Base-by-base conservation (phyloP, 2,329 filamentous ascomycete genomes). In the Penicillium oxalicum region DNA sequence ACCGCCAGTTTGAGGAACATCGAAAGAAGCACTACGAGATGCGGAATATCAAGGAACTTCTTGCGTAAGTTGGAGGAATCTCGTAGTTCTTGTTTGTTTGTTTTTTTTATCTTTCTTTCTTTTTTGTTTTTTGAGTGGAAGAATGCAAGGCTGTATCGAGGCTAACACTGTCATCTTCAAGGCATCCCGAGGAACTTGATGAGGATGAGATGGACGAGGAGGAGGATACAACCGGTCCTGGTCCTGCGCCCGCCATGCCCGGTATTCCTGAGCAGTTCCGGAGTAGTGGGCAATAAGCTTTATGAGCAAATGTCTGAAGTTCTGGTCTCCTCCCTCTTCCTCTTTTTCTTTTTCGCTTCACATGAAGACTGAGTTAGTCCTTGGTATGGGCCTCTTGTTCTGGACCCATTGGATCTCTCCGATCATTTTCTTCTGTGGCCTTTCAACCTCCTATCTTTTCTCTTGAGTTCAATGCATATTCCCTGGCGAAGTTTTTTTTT, bases 1-100 rank as follows among this genome's bases (percentile, higher is more conserved):
- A 98, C 71, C 82, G 80, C 65, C 83, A 87, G 66, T 98, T 98
- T 68, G 91, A 96, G 74, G 78, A 88, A 73, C 79, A 89, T 76
- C 82, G 93, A 64, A 96, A 93, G 83, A 91, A 84, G 75, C 93
- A 98, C 71, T 98, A 98, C 71, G 93, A 98, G 77, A 98, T 98
- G 93, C 89, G 82, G 73, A 87, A 93, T 64, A 90, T 96, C 50
- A 95, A 93, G 62, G 81, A 84, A 63, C 73, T 97, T 45, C 80
- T 98, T 56, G 91, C 89, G 83, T 85, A 69, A 57, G 77, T 71
- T 25, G 26, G 28, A 25, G 18, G 35, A 34, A 26, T 34, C 6
- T 9, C n/a, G n/a, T n/a, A n/a, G n/a, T n/a, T n/a, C n/a, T n/a
- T n/a, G n/a, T n/a, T n/a, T n/a, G n/a, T n/a, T n/a, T n/a, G n/a